Conservation (phyloP, 1,284 basidiomycete genomes). For the Ustanciosporium gigantosporum region DNA sequence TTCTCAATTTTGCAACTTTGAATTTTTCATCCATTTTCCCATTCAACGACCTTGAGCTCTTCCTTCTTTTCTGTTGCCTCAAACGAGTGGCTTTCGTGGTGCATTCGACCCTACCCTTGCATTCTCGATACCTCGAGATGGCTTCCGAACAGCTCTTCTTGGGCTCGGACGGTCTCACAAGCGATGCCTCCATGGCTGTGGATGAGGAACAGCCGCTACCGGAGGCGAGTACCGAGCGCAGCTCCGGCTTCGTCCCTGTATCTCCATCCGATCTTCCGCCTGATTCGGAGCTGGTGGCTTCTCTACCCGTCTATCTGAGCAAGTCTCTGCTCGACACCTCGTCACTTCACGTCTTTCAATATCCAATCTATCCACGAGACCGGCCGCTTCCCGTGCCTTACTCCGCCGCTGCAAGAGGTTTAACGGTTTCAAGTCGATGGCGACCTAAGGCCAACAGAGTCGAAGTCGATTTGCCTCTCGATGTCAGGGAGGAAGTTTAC, state of each 20-base stretch:
- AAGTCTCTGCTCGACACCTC: slow-evolving; percentile 42
- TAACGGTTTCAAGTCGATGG: slow-evolving; percentile 50
- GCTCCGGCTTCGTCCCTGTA: slow-evolving; percentile 7
- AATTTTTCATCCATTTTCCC: too few relatives aligned
- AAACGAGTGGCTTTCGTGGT: too few relatives aligned
- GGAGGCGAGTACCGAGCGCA: slow-evolving; percentile 1
- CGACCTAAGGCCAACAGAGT: slow-evolving; percentile 52
- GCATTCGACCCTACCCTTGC: too few relatives aligned
- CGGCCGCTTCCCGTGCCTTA: slow-evolving; percentile 52
- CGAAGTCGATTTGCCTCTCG: slow-evolving; percentile 57
- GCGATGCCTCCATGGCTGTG: slow-evolving; percentile 8
- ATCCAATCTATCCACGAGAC: slow-evolving; percentile 53
- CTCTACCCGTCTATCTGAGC: slow-evolving; percentile 57
- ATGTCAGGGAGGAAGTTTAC: slow-evolving; percentile 53
- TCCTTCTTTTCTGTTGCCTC: too few relatives aligned
- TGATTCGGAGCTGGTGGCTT: slow-evolving; percentile 46
- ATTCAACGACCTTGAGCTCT: too few relatives aligned
- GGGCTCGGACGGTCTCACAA: slow-evolving; percentile 4
- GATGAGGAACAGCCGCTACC: too few relatives aligned
- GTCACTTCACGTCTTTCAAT: slow-evolving; percentile 54
- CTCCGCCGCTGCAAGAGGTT: slow-evolving; percentile 49
- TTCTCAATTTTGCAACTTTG: too few relatives aligned
- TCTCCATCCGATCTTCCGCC: slow-evolving; percentile 23
- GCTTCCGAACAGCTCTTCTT: slow-evolving; percentile 18
- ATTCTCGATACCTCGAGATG: too few relatives aligned